Percentiles rank a stretch among this genome's conserved stretches.
Conservation (phyloP, 2,329 filamentous ascomycete species). For the Venturia effusa region DNA sequence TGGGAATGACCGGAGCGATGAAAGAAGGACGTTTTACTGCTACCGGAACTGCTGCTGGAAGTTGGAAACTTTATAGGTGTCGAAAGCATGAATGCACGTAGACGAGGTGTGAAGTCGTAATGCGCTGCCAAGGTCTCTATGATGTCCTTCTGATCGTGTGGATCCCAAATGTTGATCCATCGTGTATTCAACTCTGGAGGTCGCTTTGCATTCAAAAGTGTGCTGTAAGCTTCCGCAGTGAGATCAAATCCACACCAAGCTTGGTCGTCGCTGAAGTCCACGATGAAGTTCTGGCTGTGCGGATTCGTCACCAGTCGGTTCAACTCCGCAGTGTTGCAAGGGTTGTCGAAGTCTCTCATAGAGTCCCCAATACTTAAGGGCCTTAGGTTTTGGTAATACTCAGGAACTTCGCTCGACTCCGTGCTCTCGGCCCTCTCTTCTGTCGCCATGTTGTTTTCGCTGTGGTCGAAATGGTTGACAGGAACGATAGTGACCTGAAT, state of each 20-base stretch:
- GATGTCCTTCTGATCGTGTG: constrained; percentile 45
- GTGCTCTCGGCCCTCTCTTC: neutral
- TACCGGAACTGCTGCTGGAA: constrained; percentile 4
- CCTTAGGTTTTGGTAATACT: neutral
- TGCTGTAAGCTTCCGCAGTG: constrained; percentile 28
- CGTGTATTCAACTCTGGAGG: constrained; percentile 44
- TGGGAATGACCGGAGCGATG: neutral
- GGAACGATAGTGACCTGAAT: neutral
- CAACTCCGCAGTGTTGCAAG: constrained; percentile 34
- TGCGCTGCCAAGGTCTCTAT: constrained; percentile 47
- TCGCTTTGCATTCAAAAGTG: constrained; percentile 30
- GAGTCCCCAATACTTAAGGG: neutral
- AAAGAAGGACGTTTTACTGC: constrained; percentile 7
- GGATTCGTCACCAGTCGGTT: constrained; percentile 30
- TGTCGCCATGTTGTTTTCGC: neutral
- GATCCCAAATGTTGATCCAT: constrained; percentile 71
- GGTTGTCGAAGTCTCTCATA: constrained; percentile 41
- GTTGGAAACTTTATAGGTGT: constrained; percentile 32
- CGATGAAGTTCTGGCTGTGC: constrained; percentile 46
- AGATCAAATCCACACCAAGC: constrained; percentile 49
- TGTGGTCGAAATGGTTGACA: neutral
- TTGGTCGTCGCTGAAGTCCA: constrained; percentile 50
- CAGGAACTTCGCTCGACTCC: neutral
- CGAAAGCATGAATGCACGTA: constrained; percentile 53
- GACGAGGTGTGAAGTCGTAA: constrained; percentile 58